These are phyloP conservation scores for Solanum ahanhuiri DNA, from an alignment of 257 asterid genomes.

Conservation along the genomic window DNA sequence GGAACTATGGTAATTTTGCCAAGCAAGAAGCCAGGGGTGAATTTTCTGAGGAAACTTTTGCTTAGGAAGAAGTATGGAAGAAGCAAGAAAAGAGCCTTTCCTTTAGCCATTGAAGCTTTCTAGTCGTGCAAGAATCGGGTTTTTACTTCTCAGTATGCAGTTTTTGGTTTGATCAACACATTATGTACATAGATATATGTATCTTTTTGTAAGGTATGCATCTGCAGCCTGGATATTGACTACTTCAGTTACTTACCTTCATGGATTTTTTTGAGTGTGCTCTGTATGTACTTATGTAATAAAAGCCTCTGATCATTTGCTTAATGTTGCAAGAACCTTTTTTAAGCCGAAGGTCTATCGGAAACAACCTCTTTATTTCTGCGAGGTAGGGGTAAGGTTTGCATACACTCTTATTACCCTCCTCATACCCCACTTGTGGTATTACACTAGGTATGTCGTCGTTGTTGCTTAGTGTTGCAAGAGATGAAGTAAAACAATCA, in stretches of 20 bases:
- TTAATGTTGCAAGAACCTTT: neutral
- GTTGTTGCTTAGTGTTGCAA: neutral
- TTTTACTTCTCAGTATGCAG: conserved; percentile 2
- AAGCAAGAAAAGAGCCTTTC: conserved; percentile 27
- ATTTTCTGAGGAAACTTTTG: conserved; percentile 56
- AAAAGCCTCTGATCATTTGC: neutral
- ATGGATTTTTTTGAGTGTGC: neutral
- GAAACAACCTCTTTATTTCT: neutral
- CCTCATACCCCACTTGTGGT: neutral
- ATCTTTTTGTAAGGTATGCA: neutral
- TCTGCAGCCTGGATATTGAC: neutral
- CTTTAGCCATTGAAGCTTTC: conserved; percentile 24
- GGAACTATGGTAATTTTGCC: conserved; percentile 52
- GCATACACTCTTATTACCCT: no score
- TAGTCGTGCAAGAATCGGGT: conserved; percentile 3
- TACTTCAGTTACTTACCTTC: neutral
- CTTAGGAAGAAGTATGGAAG: conserved; percentile 48
- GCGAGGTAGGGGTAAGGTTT: neutral
- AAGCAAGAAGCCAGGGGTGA: conserved; percentile 41
- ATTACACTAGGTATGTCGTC: neutral
- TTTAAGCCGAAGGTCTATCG: no score
- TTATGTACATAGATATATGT: neutral
- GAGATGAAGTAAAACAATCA: neutral
- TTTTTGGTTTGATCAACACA: neutral
- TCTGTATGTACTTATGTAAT: neutral